Evolutionary conservation across 192 early-diverging fungal genomes (phyloP).

Genomic region (Coemansia sp.): DNA sequence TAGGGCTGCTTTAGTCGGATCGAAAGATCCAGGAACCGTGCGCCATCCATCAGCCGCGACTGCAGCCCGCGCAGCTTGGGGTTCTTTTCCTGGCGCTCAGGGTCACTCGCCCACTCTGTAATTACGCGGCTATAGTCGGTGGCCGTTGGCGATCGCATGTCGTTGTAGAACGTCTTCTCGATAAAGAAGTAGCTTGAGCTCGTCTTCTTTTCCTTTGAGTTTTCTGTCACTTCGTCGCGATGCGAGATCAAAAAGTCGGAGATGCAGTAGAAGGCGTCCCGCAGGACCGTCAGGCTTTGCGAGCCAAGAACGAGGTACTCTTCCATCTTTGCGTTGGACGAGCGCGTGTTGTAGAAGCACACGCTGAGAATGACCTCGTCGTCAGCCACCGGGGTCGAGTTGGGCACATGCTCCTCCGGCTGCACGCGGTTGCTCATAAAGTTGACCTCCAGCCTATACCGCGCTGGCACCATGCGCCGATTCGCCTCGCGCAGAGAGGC

Average conservation of each 20-base stretch:
- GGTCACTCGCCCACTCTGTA: slow-evolving; percentile 66
- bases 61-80: slow-evolving; percentile 52
- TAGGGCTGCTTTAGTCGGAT: slow-evolving; percentile 67
- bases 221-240: slow-evolving; percentile 35
- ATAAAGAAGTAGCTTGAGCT: slow-evolving; percentile 74
- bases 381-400: slow-evolving; percentile 41
- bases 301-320: slow-evolving; percentile 68
- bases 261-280: slow-evolving; percentile 71
- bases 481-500: slow-evolving; percentile 52
- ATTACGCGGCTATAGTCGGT: slow-evolving; percentile 69
- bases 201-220: slow-evolving; percentile 57
- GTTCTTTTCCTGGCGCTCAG: slow-evolving; percentile 50
- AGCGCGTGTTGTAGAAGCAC: slow-evolving; percentile 61
- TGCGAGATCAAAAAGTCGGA: slow-evolving; percentile 61
- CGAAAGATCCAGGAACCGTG: slow-evolving; percentile 61
- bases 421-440: slow-evolving; percentile 52
- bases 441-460: slow-evolving; percentile 54
- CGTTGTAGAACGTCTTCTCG: slow-evolving; percentile 73
- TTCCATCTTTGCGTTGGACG: slow-evolving; percentile 56
- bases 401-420: slow-evolving; percentile 17
- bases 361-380: slow-evolving; percentile 61
- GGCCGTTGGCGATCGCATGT: slow-evolving; percentile 59
- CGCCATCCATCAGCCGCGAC: slow-evolving; percentile 59
- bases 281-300: slow-evolving; percentile 63
- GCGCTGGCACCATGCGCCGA: slow-evolving; percentile 49